Evolutionary conservation across 371 early-diverging fungal species (phyloP).

Genomic region (Mortierella polycephala): DNA sequence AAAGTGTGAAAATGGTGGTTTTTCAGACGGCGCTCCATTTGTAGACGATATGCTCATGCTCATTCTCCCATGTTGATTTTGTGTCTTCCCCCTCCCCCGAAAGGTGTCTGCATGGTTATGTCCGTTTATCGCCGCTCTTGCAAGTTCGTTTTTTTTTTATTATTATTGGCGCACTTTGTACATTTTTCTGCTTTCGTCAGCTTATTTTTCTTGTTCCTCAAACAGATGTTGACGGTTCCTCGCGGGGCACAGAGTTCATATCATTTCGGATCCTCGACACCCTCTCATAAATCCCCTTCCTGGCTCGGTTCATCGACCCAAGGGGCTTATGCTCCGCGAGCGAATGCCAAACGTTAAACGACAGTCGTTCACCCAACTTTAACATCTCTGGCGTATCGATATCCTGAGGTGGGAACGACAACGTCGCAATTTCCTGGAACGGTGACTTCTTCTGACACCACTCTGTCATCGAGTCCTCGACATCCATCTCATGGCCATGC

Average conservation of each 20-base stretch:
- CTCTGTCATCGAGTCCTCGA: slow-evolving; percentile 35
- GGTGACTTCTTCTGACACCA: slow-evolving; percentile 38
- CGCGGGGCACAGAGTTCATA: slow-evolving; percentile 31
- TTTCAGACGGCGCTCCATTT: no score
- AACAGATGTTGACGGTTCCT: slow-evolving; percentile 22
- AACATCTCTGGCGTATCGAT: slow-evolving; percentile 16
- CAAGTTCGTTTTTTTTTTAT: no score
- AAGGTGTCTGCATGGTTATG: no score
- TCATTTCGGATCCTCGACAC: slow-evolving; percentile 34
- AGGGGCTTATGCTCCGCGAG: slow-evolving; percentile 31
- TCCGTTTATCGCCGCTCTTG: no score
- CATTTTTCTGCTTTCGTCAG: not conserved
- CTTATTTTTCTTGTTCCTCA: not conserved
- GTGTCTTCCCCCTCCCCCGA: no score
- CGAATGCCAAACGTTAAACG: slow-evolving; percentile 48
- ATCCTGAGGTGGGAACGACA: slow-evolving; percentile 34
- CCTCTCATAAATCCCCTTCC: slow-evolving; percentile 45
- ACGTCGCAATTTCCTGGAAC: slow-evolving; percentile 28
- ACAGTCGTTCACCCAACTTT: slow-evolving; percentile 31
- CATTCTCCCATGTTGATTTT: no score
- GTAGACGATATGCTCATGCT: no score
- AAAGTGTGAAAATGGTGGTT: no score
- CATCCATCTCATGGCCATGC: slow-evolving; percentile 23
- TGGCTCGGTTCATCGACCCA: slow-evolving; percentile 30
- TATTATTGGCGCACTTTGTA: no score